Conservation (phyloP, 495 filamentous ascomycete species). For the Penicillium angulare region DNA sequence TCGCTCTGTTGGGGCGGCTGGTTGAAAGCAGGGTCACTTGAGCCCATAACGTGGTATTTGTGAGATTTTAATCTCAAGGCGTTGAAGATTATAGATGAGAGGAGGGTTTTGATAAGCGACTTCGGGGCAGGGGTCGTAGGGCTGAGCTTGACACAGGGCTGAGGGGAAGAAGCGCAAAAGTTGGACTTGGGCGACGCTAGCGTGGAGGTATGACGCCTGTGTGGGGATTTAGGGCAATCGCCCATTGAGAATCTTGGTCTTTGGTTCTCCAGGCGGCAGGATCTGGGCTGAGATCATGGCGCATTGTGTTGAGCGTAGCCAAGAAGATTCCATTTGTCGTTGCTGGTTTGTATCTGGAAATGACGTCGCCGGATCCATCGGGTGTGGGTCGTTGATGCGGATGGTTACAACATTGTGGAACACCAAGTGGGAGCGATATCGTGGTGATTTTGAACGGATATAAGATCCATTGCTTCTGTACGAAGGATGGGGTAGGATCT, state of each 20-base stretch:
- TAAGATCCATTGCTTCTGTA: background rate
- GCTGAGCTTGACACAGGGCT: conserved; percentile 22
- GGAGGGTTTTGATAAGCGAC: background rate
- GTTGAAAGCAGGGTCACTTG: background rate
- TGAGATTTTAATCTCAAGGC: too few species aligned
- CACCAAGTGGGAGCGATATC: background rate
- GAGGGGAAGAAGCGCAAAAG: conserved; percentile 7
- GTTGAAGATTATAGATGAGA: too few species aligned
- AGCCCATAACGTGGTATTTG: conserved; percentile 4
- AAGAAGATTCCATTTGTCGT: background rate
- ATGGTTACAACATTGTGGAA: conserved; percentile 1
- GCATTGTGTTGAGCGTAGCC: background rate
- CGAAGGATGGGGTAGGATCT: too few species aligned
- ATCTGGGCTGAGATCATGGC: conserved; percentile 18
- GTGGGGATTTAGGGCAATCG: background rate
- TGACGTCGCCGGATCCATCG: conserved; percentile 24
- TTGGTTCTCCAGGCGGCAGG: conserved; percentile 7
- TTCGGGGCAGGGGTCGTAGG: conserved; percentile 1
- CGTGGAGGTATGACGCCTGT: conserved; percentile 9
- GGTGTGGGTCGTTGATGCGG: background rate
- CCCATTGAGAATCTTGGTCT: background rate
- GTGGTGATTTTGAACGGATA: background rate
- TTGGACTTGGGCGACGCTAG: background rate
- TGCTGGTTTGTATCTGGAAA: conserved; percentile 14
- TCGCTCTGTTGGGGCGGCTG: background rate